Evolutionary conservation across 1,284 basidiomycete genomes (phyloP).

Genomic region (Microbotryum lychnidis-dioicae): DNA sequence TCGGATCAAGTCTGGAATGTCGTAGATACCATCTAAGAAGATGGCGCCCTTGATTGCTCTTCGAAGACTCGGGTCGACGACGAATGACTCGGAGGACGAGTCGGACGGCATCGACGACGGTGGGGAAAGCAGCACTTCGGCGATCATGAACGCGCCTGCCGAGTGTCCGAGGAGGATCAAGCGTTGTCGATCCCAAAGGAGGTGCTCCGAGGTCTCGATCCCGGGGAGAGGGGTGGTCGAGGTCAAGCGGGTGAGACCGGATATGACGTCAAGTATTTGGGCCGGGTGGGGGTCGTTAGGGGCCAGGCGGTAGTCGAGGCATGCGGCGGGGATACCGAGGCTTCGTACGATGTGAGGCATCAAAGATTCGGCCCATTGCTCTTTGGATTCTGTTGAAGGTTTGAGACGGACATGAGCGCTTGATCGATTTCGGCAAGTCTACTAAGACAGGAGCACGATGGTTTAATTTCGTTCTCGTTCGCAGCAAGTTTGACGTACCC

Average conservation of each 20-base stretch:
- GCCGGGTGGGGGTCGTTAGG: constrained; percentile 19
- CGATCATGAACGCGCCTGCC: constrained; percentile 29
- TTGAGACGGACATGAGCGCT: not conserved
- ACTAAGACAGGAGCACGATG: not conserved
- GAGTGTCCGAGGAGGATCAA: constrained; percentile 23
- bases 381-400: constrained; percentile 14
- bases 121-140: constrained; percentile 8
- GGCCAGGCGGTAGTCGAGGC: constrained; percentile 28
- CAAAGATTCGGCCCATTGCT: constrained; percentile 15
- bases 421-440: not conserved
- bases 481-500: constrained; percentile 5
- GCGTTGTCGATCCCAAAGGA: constrained; percentile 17
- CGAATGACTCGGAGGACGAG: constrained; percentile 6
- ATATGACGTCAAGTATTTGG: constrained; percentile 21
- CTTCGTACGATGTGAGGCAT: constrained; percentile 12
- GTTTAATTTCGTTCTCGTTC: not conserved
- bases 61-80: constrained; percentile 6
- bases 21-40: constrained; percentile 28
- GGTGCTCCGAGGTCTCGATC: not conserved
- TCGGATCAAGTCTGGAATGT: constrained; percentile 21
- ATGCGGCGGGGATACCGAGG: constrained; percentile 17
- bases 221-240: not conserved
- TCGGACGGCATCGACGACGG: not conserved
- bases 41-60: constrained; percentile 8
- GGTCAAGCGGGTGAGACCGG: constrained; percentile 17